Percentiles rank a stretch among this genome's conserved stretches.
These are phyloP conservation scores for Trichophyton schoenleinii DNA, from an alignment of 2,329 filamentous ascomycete species.

Conservation along the genomic window DNA sequence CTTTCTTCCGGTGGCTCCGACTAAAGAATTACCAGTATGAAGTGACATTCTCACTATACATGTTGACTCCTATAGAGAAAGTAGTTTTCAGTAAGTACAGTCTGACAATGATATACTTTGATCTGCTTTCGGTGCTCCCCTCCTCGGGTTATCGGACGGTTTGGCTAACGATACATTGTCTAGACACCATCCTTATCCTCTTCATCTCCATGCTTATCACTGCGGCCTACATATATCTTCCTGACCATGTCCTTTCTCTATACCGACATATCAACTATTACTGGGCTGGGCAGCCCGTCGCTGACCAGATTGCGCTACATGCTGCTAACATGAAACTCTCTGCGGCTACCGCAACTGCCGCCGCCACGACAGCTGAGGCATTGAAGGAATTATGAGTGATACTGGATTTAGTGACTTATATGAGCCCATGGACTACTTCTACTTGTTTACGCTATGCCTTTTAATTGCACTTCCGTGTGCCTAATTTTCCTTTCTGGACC, in stretches of 20 bases:
- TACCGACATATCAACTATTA: conserved; percentile 87
- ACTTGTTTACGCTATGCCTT: not conserved
- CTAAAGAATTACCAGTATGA: conserved; percentile 98
- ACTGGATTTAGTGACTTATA: not conserved
- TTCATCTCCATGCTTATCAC: conserved; percentile 75
- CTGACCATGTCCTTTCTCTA: conserved; percentile 75
- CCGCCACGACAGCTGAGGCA: not conserved
- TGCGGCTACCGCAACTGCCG: conserved; percentile 14
- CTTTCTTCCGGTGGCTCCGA: conserved; percentile 69
- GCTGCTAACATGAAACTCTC: conserved; percentile 4
- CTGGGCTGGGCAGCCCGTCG: conserved; percentile 59
- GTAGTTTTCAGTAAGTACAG: conserved; percentile 77
- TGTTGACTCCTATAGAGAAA: conserved; percentile 92
- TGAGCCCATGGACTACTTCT: not conserved
- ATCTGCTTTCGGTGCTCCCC: not conserved
- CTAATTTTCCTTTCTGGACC: not conserved
- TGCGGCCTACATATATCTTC: conserved; percentile 82
- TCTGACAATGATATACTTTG: not conserved
- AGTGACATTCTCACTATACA: conserved; percentile 92
- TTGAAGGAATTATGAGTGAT: conserved; percentile 12
- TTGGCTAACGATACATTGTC: not conserved
- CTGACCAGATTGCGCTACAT: conserved; percentile 16
- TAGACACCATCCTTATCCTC: conserved; percentile 86
- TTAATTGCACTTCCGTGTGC: not conserved
- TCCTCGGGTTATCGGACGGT: not conserved